These are phyloP conservation scores for Phaeosphaeriaceae sp. DNA, from an alignment of 2,329 filamentous ascomycete genomes.

Conservation along the genomic window DNA sequence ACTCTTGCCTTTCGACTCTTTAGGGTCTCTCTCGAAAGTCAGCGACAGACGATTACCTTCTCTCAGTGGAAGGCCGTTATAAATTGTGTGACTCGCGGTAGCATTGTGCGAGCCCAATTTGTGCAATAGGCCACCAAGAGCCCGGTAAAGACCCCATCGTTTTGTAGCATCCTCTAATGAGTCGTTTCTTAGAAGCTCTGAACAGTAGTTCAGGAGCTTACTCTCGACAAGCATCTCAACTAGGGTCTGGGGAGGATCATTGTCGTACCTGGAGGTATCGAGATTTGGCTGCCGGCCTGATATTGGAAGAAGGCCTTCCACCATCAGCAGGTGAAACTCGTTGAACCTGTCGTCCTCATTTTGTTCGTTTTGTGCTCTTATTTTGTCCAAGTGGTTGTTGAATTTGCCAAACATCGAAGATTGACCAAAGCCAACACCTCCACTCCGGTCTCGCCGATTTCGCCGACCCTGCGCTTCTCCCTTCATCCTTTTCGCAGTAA, in stretches of 20 bases:
- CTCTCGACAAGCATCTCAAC: slow-evolving; percentile 45
- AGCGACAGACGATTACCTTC: slow-evolving; percentile 46
- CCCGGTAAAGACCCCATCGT: slow-evolving; percentile 46
- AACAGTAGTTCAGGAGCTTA: slow-evolving; percentile 46
- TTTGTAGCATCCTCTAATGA: slow-evolving; percentile 47
- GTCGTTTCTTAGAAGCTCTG: slow-evolving; percentile 51
- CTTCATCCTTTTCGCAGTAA: slow-evolving; percentile 13
- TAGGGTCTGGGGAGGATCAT: slow-evolving; percentile 36
- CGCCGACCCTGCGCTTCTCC: slow-evolving; percentile 6
- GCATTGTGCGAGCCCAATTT: slow-evolving; percentile 41
- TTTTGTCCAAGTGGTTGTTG: not conserved
- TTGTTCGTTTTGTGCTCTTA: slow-evolving; percentile 18
- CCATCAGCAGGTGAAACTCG: slow-evolving; percentile 15
- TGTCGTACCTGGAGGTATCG: slow-evolving; percentile 28
- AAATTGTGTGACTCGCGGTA: slow-evolving; percentile 40
- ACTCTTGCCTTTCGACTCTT: slow-evolving; percentile 8
- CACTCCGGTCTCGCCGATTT: not conserved
- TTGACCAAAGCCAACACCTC: slow-evolving; percentile 4
- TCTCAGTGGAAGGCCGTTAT: slow-evolving; percentile 43
- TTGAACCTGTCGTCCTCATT: slow-evolving; percentile 17
- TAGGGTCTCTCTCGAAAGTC: slow-evolving; percentile 29
- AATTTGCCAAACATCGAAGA: no score
- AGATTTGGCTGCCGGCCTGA: slow-evolving; percentile 13
- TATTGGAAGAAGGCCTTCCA: slow-evolving; percentile 35
- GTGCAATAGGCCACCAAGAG: slow-evolving; percentile 50